Conservation (phyloP, 441 rosid genomes). For the Croton setiger region DNA sequence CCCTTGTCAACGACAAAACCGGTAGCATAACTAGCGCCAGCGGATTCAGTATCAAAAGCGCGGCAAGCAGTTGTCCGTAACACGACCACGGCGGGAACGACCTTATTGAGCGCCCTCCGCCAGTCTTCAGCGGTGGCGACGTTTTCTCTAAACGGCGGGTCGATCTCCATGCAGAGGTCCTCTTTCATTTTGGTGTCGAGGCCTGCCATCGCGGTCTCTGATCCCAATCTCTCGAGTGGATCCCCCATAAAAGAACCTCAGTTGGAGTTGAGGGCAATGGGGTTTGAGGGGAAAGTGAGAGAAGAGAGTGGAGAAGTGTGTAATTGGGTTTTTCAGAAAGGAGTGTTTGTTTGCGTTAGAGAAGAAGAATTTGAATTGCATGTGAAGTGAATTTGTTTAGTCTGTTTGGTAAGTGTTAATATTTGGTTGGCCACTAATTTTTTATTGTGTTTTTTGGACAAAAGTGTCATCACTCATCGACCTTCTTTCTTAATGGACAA, state of each 20-base stretch:
- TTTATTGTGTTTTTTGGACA: too few species aligned
- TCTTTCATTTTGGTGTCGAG: constrained; percentile 46
- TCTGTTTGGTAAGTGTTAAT: not conserved
- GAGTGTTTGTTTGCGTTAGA: not conserved
- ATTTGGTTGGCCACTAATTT: not conserved
- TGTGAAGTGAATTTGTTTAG: not conserved
- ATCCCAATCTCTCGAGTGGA: constrained; percentile 47
- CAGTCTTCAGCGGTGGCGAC: constrained; percentile 67
- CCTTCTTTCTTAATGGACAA: too few species aligned
- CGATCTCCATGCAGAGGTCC: constrained; percentile 72
- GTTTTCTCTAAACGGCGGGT: constrained; percentile 28
- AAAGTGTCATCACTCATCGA: too few species aligned
- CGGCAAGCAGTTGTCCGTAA: constrained; percentile 83
- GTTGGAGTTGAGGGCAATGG: not conserved
- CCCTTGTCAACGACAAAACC: constrained; percentile 90
- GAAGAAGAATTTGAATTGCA: not conserved
- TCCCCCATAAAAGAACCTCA: constrained; percentile 44
- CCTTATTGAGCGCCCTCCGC: constrained; percentile 68
- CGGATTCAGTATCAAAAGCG: constrained; percentile 80
- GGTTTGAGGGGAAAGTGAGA: not conserved
- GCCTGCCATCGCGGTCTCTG: constrained; percentile 42
- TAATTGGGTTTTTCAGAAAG: not conserved
- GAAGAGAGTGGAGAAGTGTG: not conserved
- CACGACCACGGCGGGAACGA: constrained; percentile 93
- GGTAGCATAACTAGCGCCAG: constrained; percentile 81